Conservation (phyloP, 2,329 filamentous ascomycete genomes). For the Nothopassalora personata region DNA sequence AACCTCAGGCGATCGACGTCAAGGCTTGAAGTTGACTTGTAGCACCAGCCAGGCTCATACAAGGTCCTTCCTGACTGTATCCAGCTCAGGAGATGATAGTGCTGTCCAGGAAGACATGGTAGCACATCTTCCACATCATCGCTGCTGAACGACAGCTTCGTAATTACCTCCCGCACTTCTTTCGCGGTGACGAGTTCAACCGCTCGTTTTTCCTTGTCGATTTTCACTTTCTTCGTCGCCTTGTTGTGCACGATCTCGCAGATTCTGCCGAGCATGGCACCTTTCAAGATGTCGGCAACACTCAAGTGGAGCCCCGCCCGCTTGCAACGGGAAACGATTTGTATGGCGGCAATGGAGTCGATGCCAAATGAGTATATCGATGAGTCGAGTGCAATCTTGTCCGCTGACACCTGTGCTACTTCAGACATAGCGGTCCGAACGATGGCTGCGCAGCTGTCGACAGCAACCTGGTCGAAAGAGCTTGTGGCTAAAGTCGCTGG, state of each 20-base stretch:
- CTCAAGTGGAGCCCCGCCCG: constrained; percentile 10
- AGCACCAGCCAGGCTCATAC: constrained; percentile 14
- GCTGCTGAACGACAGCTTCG: neutral
- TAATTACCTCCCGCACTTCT: constrained; percentile 1
- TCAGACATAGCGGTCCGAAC: constrained; percentile 14
- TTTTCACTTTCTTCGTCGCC: neutral
- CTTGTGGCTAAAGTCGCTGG: neutral
- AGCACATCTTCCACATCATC: constrained; percentile 9
- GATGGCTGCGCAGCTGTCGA: constrained; percentile 4
- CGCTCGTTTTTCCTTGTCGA: neutral
- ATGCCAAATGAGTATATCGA: constrained; percentile 15
- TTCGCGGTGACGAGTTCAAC: neutral
- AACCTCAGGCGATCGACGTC: neutral
- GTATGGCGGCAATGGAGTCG: constrained; percentile 15
- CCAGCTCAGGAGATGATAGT: constrained; percentile 13
- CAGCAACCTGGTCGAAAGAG: constrained; percentile 3
- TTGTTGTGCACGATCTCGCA: constrained; percentile 9
- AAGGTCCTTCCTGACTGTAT: constrained; percentile 10
- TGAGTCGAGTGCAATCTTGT: constrained; percentile 9
- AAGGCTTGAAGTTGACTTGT: constrained; percentile 2
- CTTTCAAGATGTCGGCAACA: constrained; percentile 14
- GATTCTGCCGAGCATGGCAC: constrained; percentile 10
- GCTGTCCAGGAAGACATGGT: constrained; percentile 13
- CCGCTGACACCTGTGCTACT: constrained; percentile 9
- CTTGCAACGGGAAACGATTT: constrained; percentile 12